Evolutionary conservation across 2,329 filamentous ascomycete genomes (phyloP).

Genomic region (Monosporascus sp.): DNA sequence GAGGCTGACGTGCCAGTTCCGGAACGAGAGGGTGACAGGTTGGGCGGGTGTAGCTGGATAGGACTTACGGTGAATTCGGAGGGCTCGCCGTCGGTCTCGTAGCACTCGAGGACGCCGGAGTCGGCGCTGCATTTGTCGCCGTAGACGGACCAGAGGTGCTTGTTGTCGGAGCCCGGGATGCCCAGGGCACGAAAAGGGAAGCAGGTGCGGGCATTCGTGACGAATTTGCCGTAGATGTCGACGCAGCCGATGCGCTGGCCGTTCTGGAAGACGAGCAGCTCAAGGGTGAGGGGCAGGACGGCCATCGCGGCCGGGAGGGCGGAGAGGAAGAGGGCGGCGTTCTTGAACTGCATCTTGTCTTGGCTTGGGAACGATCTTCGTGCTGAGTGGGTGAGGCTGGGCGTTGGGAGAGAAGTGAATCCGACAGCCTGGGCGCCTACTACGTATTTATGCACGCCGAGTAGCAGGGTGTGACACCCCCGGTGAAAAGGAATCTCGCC

Average conservation of each 20-base stretch:
- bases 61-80: constrained; percentile 2
- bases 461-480: too few species aligned
- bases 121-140: constrained; percentile 4
- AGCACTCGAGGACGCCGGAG: constrained; percentile 1
- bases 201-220: background rate
- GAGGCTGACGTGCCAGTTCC: background rate
- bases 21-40: too few species aligned
- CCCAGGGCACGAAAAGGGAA: constrained; percentile 2
- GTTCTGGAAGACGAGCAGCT: constrained; percentile 5
- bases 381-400: too few species aligned
- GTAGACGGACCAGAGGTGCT: background rate
- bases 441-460: too few species aligned
- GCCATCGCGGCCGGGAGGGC: constrained; percentile 1
- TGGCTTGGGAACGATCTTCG: too few species aligned
- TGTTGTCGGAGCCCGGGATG: constrained; percentile 3
- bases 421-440: too few species aligned
- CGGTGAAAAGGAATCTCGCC: too few species aligned
- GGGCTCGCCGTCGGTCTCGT: background rate
- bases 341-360: constrained; percentile 4
- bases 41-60: too few species aligned
- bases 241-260: constrained; percentile 6
- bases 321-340: constrained; percentile 1
- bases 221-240: constrained; percentile 4
- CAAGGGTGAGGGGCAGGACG: constrained; percentile 1
- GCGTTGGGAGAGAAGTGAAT: too few species aligned